Evolutionary conservation across 345 rosid genomes (phyloP).

Genomic region (Combretum micranthum): DNA sequence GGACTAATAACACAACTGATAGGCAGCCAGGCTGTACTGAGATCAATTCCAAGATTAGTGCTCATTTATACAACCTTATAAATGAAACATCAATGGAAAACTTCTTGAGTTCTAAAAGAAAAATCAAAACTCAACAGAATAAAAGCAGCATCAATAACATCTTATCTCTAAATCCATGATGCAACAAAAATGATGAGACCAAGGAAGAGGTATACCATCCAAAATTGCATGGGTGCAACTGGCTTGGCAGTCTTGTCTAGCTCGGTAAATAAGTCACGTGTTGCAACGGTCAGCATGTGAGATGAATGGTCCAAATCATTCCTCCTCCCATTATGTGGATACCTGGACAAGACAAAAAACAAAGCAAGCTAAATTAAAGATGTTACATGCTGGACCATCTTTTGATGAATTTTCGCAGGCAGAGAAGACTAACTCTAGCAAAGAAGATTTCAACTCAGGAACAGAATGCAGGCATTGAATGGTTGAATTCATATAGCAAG

Average conservation of each 20-base stretch:
- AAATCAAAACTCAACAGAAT: not conserved
- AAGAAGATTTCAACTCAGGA: constrained; percentile 90
- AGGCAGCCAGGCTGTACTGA: too few species aligned
- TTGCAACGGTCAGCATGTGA: constrained; percentile 89
- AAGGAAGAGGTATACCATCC: constrained; percentile 61
- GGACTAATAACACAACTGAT: too few species aligned
- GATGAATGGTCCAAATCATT: constrained; percentile 88
- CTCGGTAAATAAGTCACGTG: constrained; percentile 79
- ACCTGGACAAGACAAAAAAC: constrained; percentile 34
- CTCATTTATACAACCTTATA: too few species aligned
- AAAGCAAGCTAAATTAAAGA: constrained; percentile 8
- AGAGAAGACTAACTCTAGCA: constrained; percentile 40
- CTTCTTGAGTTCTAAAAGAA: too few species aligned
- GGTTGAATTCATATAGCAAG: constrained; percentile 99
- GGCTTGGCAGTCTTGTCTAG: constrained; percentile 88
- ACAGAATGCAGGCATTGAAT: constrained; percentile 94
- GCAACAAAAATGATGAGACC: not conserved
- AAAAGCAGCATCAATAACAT: not conserved
- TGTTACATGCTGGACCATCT: not conserved
- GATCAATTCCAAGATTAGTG: too few species aligned
- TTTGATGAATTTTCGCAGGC: constrained; percentile 1
- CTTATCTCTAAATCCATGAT: not conserved
- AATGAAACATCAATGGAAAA: too few species aligned
- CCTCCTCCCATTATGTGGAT: constrained; percentile 58
- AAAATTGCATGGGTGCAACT: constrained; percentile 93